Base-by-base conservation (phyloP, 2,329 filamentous ascomycete genomes). In the Cercospora sesami region DNA sequence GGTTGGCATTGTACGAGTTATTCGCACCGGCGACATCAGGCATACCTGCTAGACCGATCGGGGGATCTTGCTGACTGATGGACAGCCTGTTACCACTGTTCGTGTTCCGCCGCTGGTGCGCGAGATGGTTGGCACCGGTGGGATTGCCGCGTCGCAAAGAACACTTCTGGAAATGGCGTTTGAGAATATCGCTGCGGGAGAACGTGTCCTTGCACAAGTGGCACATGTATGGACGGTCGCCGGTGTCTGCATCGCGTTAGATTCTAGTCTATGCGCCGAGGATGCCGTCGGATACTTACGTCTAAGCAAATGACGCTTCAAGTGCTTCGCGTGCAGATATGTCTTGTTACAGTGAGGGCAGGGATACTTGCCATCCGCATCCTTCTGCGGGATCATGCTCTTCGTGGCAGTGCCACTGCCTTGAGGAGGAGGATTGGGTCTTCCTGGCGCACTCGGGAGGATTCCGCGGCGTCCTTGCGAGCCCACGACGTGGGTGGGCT, bases 121-220 rank as follows among this genome's bases (percentile, higher is more conserved):
- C 96, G 80, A 99, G 82, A 83, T 99, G 95, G 78, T 92, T 97
- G 71, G 93, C 93, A 75, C 94, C 94, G 16, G 93, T 97, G 64
- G 95, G 94, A 82, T 98, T 98, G 67, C 95, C 95, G 78, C 95
- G 90, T 76, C 95, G 90, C 73, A 97, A 93, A 45, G 95, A 97
- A 83, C 95, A 99, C 85, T 99, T 99, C 81, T 97, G 94, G 83
- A 98, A 99, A 83, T 99, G 95, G 73, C 95, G 92, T 86, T 99
- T 99, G 76, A 99, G 84, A 73, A 99, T 98, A 79, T 99, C 95
- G 85, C 93, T 97, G 80, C 95, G 90, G 60, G 93, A 97, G 82
- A 99, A 99, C 36, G 94, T 98, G 81, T 98, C 95, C 80, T 95
- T 93, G 85, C 95, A 99, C 62, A 99, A 86, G 73, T 96, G 92